Conservation (phyloP, 768 basidiomycete species). For the Cubamyces lactineus region DNA sequence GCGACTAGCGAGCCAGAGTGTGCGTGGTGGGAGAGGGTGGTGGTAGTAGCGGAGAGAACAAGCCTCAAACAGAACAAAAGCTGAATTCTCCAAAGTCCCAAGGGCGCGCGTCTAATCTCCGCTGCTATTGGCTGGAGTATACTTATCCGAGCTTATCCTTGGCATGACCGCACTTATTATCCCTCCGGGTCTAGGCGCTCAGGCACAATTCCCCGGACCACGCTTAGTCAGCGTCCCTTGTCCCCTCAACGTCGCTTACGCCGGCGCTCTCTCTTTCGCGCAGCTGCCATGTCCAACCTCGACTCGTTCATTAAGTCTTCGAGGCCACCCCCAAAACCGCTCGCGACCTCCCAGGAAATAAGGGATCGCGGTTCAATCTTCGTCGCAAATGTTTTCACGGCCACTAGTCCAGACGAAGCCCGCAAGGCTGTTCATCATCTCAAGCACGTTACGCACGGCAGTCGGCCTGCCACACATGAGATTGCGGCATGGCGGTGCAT, state of each 20-base stretch:
- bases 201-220: conserved; percentile 1
- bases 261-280: neutral
- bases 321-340: conserved; percentile 47
- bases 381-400: conserved; percentile 62
- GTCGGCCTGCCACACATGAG: conserved; percentile 67
- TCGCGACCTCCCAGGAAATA: conserved; percentile 71
- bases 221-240: neutral
- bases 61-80: conserved; percentile 17
- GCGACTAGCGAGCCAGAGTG: conserved; percentile 1
- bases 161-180: neutral
- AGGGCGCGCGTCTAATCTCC: neutral
- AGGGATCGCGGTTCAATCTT: conserved; percentile 77
- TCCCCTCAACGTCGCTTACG: neutral
- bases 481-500: conserved; percentile 83
- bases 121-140: neutral
- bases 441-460: conserved; percentile 57
- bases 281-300: conserved; percentile 41
- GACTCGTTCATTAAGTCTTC: conserved; percentile 57
- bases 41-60: conserved; percentile 14
- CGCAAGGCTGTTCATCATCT: conserved; percentile 53
- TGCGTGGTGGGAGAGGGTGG: neutral
- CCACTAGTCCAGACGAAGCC: conserved; percentile 56
- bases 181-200: neutral
- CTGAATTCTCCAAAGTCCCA: neutral
- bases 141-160: neutral